Conservation (phyloP, 2,329 filamentous ascomycete species). For the Clarireedia hainanense region DNA sequence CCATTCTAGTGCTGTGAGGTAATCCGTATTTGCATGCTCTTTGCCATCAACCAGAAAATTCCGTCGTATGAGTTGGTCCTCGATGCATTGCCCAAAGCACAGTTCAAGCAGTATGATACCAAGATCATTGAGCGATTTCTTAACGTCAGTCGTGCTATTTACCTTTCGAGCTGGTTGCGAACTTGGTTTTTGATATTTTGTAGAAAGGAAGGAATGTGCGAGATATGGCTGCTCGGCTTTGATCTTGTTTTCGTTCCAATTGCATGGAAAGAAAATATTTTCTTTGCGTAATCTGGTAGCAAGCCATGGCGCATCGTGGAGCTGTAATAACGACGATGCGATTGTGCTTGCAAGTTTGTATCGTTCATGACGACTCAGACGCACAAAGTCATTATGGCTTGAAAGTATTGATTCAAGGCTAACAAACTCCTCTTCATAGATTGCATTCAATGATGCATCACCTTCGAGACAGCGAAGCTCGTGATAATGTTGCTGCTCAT, state of each 20-base stretch:
- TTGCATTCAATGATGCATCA: background rate
- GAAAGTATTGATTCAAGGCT: constrained; percentile 17
- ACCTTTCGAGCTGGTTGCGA: background rate
- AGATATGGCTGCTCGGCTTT: constrained; percentile 18
- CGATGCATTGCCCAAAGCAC: constrained; percentile 21
- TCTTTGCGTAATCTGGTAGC: constrained; percentile 15
- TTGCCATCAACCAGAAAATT: constrained; percentile 14
- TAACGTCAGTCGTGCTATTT: constrained; percentile 4
- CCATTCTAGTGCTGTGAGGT: constrained; percentile 19
- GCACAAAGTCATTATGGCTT: background rate
- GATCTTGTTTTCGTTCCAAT: constrained; percentile 9
- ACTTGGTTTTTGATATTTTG: background rate
- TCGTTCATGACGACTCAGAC: constrained; percentile 16
- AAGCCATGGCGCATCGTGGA: constrained; percentile 23
- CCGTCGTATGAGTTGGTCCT: constrained; percentile 14
- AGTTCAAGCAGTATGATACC: constrained; percentile 24
- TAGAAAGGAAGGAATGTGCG: constrained; percentile 9
- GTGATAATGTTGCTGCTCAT: constrained; percentile 12
- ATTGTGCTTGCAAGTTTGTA: constrained; percentile 20
- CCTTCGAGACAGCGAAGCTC: constrained; percentile 5
- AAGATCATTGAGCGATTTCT: constrained; percentile 14
- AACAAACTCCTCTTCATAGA: background rate
- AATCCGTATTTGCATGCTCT: constrained; percentile 14
- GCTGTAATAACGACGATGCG: constrained; percentile 20
- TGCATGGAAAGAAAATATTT: constrained; percentile 19